Percentiles rank a stretch among this genome's conserved stretches.
Evolutionary conservation across 805 yeast genomes (phyloP).

Genomic region (Myxozyma melibiosi): DNA sequence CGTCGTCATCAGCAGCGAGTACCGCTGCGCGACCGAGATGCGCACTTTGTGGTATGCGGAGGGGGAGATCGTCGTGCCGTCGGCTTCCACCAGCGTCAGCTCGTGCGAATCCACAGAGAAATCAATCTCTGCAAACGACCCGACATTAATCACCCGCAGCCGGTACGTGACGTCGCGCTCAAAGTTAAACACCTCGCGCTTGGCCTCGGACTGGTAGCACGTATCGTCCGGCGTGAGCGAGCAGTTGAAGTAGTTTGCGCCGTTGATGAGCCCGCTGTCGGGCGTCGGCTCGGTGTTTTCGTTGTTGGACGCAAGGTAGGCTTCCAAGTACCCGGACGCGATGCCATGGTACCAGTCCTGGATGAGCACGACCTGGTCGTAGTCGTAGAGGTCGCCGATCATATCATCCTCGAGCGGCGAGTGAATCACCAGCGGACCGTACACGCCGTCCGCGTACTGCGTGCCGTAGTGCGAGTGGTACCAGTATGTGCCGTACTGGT

Average conservation of each 20-base stretch:
- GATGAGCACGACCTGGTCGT: conserved; percentile 44
- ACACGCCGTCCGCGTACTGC: conserved; percentile 86
- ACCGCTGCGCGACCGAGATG: conserved; percentile 76
- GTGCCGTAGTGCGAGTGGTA: conserved; percentile 91
- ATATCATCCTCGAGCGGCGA: conserved; percentile 43
- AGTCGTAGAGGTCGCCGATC: conserved; percentile 38
- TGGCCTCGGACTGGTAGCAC: conserved; percentile 35
- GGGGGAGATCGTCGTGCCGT: conserved; percentile 40
- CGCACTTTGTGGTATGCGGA: conserved; percentile 35
- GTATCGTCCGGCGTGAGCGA: conserved; percentile 35
- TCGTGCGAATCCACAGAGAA: conserved; percentile 40
- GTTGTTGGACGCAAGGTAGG: conserved; percentile 47
- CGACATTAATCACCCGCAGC: conserved; percentile 41
- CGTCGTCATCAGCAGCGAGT: conserved; percentile 66
- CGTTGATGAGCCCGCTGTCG: conserved; percentile 50
- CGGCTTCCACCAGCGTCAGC: conserved; percentile 42
- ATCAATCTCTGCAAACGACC: conserved; percentile 42
- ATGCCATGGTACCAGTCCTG: conserved; percentile 48
- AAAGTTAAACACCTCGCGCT: conserved; percentile 25
- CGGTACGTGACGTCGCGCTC: conserved; percentile 30
- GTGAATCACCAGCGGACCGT: conserved; percentile 52
- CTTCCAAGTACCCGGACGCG: conserved; percentile 43
- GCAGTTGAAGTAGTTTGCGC: conserved; percentile 42
- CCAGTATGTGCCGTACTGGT: conserved; percentile 90
- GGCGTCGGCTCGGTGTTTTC: conserved; percentile 47